These are phyloP conservation scores for Eucalyptus rudis DNA, from an alignment of 345 rosid genomes.

Conservation along the genomic window DNA sequence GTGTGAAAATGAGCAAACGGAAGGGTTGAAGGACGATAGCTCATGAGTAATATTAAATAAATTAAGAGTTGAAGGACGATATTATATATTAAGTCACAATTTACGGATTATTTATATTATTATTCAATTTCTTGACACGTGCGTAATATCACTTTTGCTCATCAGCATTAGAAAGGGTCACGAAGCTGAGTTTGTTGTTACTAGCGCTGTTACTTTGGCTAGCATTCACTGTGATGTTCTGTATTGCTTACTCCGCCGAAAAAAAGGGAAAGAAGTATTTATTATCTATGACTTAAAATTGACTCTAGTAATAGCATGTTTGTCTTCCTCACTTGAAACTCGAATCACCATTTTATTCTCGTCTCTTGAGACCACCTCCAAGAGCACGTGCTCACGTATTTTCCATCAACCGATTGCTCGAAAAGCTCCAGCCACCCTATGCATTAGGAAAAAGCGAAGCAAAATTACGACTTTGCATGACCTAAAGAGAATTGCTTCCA, in stretches of 20 bases:
- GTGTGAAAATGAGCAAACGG: background rate
- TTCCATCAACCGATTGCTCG: background rate
- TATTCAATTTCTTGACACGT: background rate
- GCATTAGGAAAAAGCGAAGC: background rate
- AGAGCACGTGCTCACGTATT: background rate
- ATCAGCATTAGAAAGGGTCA: accelerated
- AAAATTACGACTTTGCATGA: background rate
- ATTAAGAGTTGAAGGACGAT: too few relatives aligned
- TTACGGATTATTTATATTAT: background rate
- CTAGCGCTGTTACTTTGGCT: background rate
- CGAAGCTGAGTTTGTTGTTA: background rate
- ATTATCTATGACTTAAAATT: background rate
- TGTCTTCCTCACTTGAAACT: background rate
- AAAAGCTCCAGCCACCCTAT: background rate
- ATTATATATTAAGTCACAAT: too few relatives aligned
- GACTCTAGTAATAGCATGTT: accelerated
- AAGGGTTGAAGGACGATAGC: background rate
- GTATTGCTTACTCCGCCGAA: background rate
- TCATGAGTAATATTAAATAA: too few relatives aligned
- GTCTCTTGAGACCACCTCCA: background rate
- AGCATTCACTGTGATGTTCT: background rate
- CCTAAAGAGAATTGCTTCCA: background rate
- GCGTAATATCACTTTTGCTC: background rate
- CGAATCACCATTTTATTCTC: background rate
- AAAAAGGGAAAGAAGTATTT: background rate